A percentile compares a stretch with the other conserved stretches of the same genome.
These are phyloP conservation scores for Lyophyllum decastes DNA, from an alignment of 768 basidiomycete species.

Conservation along the genomic window DNA sequence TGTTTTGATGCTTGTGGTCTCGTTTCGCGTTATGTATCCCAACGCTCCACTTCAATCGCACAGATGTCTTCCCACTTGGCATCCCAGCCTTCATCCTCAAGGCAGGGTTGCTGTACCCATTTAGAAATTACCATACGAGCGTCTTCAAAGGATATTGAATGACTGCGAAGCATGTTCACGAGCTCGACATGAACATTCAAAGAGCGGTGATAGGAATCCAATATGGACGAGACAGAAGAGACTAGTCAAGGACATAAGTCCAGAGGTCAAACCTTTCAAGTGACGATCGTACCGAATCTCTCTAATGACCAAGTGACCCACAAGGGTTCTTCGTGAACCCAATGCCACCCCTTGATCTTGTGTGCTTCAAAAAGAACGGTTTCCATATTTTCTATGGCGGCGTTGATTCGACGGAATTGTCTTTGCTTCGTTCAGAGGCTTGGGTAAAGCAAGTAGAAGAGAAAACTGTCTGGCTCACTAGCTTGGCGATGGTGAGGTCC, in stretches of 20 bases:
- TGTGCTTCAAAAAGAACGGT: constrained; percentile 65
- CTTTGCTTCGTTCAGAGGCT: constrained; percentile 51
- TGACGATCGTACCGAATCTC: constrained; percentile 60
- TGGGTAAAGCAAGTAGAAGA: neutral
- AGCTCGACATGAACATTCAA: constrained; percentile 56
- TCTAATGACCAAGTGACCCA: constrained; percentile 85
- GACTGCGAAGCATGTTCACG: constrained; percentile 58
- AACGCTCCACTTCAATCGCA: constrained; percentile 72
- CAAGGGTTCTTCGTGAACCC: constrained; percentile 70
- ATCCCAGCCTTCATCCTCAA: constrained; percentile 72
- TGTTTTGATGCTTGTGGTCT: constrained; percentile 11
- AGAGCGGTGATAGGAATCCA: constrained; percentile 69
- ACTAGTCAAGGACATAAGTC: constrained; percentile 38
- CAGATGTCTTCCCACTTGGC: constrained; percentile 79
- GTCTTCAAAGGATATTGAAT: constrained; percentile 69
- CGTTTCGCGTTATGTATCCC: constrained; percentile 41
- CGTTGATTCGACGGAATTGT: constrained; percentile 67
- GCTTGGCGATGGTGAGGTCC: constrained; percentile 58
- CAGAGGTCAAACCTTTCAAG: neutral
- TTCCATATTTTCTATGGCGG: constrained; percentile 66
- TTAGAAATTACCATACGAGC: constrained; percentile 61
- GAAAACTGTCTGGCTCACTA: constrained; percentile 47
- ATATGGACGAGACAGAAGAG: constrained; percentile 52
- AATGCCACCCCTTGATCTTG: constrained; percentile 69
- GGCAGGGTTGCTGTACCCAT: constrained; percentile 71